Evolutionary conservation across 495 filamentous ascomycete species (phyloP).

Genomic region (Neurospora pannonica): DNA sequence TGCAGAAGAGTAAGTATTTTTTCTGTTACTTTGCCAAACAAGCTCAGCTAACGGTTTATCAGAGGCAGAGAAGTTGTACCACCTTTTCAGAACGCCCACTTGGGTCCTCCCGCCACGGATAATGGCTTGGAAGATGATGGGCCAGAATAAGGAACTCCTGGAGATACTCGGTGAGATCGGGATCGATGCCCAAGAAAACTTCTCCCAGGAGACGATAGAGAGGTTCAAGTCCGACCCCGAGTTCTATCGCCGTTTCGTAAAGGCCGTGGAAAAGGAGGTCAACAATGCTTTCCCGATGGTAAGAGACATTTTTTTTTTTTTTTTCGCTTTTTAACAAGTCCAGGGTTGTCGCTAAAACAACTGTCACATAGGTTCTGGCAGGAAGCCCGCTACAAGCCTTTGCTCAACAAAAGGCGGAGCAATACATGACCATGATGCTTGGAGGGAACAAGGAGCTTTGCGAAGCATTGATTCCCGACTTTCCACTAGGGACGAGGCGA

Average conservation of each 20-base stretch:
- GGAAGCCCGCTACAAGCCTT: conserved; percentile 27
- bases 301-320: background rate
- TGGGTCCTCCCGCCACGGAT: conserved; percentile 54
- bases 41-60: conserved; percentile 14
- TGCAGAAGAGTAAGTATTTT: conserved; percentile 41
- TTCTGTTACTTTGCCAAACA: conserved; percentile 21
- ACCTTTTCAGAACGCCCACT: conserved; percentile 50
- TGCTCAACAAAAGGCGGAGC: conserved; percentile 22
- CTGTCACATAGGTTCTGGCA: conserved; percentile 19
- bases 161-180: conserved; percentile 15
- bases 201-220: conserved; percentile 34
- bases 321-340: background rate
- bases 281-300: conserved; percentile 41
- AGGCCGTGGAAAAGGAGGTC: conserved; percentile 31
- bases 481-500: conserved; percentile 54
- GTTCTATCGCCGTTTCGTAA: conserved; percentile 26
- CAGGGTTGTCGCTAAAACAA: background rate
- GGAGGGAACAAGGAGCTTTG: conserved; percentile 30
- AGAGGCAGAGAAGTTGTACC: conserved; percentile 37
- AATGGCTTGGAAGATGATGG: conserved; percentile 34
- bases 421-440: conserved; percentile 38
- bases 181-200: conserved; percentile 29
- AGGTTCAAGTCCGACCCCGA: conserved; percentile 34
- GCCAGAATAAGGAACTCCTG: conserved; percentile 19
- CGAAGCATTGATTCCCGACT: conserved; percentile 53